Percentiles rank a stretch among this genome's conserved stretches.
Evolutionary conservation across 2,329 filamentous ascomycete species (phyloP).

Genomic region (Xylariales sp.): DNA sequence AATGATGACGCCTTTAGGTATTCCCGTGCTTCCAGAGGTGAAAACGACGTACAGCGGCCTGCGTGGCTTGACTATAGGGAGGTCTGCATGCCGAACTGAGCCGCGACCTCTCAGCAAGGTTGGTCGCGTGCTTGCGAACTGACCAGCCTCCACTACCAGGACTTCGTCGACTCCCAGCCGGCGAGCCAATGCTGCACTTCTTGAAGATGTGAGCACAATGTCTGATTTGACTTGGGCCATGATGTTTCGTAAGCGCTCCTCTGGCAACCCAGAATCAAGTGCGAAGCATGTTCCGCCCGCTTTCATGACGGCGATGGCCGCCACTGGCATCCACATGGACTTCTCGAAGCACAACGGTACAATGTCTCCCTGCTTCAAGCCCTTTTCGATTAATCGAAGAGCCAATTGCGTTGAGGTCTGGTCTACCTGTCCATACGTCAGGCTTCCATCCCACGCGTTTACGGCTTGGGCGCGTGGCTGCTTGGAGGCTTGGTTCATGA

Average conservation of each 20-base stretch:
- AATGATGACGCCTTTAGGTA: no score
- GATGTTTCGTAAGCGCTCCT: slow-evolving; percentile 29
- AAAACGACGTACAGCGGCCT: no score
- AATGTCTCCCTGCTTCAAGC: slow-evolving; percentile 22
- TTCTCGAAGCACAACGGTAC: slow-evolving; percentile 30
- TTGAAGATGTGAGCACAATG: slow-evolving; percentile 7
- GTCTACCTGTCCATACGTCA: slow-evolving; percentile 25
- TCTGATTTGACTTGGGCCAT: slow-evolving; percentile 14
- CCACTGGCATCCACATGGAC: slow-evolving; percentile 25
- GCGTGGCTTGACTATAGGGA: no score
- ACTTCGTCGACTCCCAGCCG: no score
- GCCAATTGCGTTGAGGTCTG: slow-evolving; percentile 17
- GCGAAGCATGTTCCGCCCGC: slow-evolving; percentile 26
- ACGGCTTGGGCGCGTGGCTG: no score
- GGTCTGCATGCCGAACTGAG: no score
- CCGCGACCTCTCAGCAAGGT: no score
- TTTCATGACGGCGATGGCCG: slow-evolving; percentile 28
- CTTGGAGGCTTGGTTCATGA: no score
- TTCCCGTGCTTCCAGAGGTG: no score
- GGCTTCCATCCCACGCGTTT: slow-evolving; percentile 21
- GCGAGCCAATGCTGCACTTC: no score
- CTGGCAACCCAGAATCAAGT: slow-evolving; percentile 29
- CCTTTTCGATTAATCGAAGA: slow-evolving; percentile 12
- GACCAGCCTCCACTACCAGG: no score
- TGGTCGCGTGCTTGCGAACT: no score